phyloP scores from a whole-genome alignment of 345 rosid genomes.

The Gossypium mustelinum region DNA sequence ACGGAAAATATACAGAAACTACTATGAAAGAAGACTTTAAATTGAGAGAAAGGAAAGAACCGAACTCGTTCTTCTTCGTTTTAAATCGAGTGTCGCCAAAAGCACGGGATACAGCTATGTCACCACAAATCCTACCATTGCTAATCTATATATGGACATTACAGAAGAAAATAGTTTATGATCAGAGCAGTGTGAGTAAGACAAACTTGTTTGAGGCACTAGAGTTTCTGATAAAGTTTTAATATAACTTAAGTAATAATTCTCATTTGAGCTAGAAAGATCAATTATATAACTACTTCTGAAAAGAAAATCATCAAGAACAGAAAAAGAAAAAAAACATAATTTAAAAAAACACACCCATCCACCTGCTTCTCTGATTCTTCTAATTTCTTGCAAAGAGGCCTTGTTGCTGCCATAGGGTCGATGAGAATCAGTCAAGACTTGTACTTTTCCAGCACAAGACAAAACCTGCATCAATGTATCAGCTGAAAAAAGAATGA shows the following conservation, averaged over 20 bases:
- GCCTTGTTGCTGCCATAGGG: constrained; percentile 71
- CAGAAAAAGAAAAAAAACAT: constrained; percentile 15
- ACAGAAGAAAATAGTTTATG: constrained; percentile 8
- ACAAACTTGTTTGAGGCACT: neutral
- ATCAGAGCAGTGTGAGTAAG: neutral
- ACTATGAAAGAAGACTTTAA: neutral
- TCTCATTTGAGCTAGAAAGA: neutral
- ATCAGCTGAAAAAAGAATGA: constrained; percentile 6
- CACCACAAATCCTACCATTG: constrained; percentile 94
- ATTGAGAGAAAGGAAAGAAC: constrained; percentile 19
- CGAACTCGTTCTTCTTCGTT: constrained; percentile 81
- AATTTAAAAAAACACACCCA: constrained; percentile 61
- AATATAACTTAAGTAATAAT: neutral
- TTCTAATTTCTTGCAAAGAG: constrained; percentile 71
- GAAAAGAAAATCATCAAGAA: constrained; percentile 23
- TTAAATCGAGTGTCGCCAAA: constrained; percentile 89
- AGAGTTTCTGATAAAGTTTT: neutral
- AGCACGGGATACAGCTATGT: constrained; percentile 92
- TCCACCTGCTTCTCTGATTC: constrained; percentile 99
- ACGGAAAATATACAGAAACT: constrained; percentile 5
- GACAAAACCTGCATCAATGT: constrained; percentile 58
- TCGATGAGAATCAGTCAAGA: constrained; percentile 74
- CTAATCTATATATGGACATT: constrained; percentile 40
- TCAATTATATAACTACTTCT: neutral
- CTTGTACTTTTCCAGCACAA: constrained; percentile 68